Base-by-base conservation (phyloP, 1,284 basidiomycete species). In the Kalmanozyma brasiliensis region DNA sequence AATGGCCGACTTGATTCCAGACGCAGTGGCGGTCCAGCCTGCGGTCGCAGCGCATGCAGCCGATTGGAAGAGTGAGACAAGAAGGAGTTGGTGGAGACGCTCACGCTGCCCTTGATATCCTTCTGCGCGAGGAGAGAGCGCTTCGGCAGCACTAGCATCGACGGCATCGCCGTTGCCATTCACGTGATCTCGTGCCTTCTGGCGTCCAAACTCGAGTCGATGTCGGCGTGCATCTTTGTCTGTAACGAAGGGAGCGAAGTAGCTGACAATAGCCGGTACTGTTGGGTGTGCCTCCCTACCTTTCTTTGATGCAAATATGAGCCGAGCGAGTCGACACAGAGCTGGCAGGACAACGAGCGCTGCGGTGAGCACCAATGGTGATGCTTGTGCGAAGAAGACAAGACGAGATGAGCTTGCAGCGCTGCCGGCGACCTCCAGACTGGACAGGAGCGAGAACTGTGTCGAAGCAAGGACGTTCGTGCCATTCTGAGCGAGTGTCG, bases 171-270 rank as follows among this genome's bases (percentile, higher is more conserved):
- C n/a, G n/a, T n/a, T n/a, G n/a, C n/a, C n/a, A n/a, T n/a, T n/a
- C n/a, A n/a, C n/a, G n/a, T n/a, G n/a, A n/a, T n/a, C n/a, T n/a
- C n/a, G n/a, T n/a, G n/a, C n/a, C n/a, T n/a, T n/a, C 4, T 34
- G 44, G 13, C 41, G 36, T 44, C 29, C 19, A 8, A 6, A 16
- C n/a, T 48, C 40, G 26, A 43, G 33, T 22, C 49, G 48, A 38
- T 69, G 30, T 19, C 48, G 52, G 8, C 37, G 52, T 3, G 53
- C 58, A 32, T 70, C 67, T 17, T 47, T 16, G n/a, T 58, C 45
- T 17, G 67, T 58, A 17, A 70, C 52, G 32, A 70, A 65, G 1
- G 67, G 67, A 17, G 52, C 42, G 20, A 70, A 57, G 51, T 56
- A 66, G 5, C 7, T 30, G 23, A 57, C 34, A 5, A 48, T 9